A percentile compares a stretch with the other conserved stretches of the same genome.
Conservation (phyloP, 352 stramenopile species). For the Stramenopiles sp. region DNA sequence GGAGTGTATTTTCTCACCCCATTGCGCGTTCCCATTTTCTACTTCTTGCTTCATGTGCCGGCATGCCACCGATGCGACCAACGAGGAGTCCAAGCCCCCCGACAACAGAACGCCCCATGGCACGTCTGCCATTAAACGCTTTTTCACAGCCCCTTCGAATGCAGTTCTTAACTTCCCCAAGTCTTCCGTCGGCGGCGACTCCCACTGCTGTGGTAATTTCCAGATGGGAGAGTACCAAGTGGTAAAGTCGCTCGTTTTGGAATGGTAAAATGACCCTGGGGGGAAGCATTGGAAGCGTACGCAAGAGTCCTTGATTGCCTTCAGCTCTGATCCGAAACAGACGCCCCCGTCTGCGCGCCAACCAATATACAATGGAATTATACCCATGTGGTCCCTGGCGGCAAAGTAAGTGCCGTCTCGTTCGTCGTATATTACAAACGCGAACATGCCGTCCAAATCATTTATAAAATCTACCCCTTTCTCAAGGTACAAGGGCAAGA, state of each 20-base stretch:
- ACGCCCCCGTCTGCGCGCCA: constrained; percentile 86
- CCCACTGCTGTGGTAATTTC: constrained; percentile 45
- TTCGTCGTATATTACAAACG: constrained; percentile 90
- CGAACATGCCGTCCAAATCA: constrained; percentile 92
- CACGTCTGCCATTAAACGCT: constrained; percentile 96
- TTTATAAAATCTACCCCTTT: constrained; percentile 48
- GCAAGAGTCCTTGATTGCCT: constrained; percentile 61
- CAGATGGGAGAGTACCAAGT: constrained; percentile 86
- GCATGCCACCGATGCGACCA: constrained; percentile 86
- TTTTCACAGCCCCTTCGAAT: constrained; percentile 80
- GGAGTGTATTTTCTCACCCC: constrained; percentile 83
- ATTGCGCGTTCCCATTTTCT: constrained; percentile 33
- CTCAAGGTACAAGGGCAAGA: constrained; percentile 83
- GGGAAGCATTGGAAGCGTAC: constrained; percentile 62
- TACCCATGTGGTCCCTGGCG: constrained; percentile 89
- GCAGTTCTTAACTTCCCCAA: constrained; percentile 47
- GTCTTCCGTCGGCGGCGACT: constrained; percentile 30
- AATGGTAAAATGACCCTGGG: constrained; percentile 63
- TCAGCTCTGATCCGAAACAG: constrained; percentile 93
- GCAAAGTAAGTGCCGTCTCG: constrained; percentile 76
- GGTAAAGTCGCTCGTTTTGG: constrained; percentile 59
- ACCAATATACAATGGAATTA: constrained; percentile 93
- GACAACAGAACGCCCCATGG: constrained; percentile 93
- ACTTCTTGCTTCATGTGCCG: constrained; percentile 62
- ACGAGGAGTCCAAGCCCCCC: constrained; percentile 87